Evolutionary conservation across 2,329 filamentous ascomycete species (phyloP), one percentile per base, ranked within the genome.

Genomic region (Colletotrichum costaricense): DNA sequence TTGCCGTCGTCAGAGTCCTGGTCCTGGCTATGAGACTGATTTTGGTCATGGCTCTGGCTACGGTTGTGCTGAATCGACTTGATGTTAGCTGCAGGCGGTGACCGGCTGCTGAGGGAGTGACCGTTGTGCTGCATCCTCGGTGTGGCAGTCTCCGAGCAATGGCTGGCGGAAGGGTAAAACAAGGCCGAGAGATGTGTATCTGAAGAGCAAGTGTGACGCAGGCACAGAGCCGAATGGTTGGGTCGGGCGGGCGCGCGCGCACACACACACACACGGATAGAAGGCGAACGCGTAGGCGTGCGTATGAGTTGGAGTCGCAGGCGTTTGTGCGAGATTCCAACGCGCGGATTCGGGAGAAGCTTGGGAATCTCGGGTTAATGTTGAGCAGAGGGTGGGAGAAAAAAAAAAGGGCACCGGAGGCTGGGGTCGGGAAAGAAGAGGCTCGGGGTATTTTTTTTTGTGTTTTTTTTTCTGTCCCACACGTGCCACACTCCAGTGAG

Each of bases 1-100:
- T 84, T 82, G 69, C 80, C 82, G 49, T 86, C 86, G 78, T 88
- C 88, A 79, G 87, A 90, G 65, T 88, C 86, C 60, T 77, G 80
- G 65, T 86, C 80, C 54, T 68, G 55, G 49, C 65, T 52, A 26
- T 73, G 62, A 19, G 14, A 57, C 56, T 66, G 67, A 49, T 22
- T 57, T 42, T 66, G 67, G 35, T 46, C 62, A 42, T 65, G 63
- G 35, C 19, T 42, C 33, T 55, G 63, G 22, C 12, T 16, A 24
- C 38, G 54, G 38, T 42, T 57, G 16, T 56, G 63, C 58, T 69
- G 59, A 12, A 62, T 49, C 14, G 67, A 70, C 38, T 74, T 73
- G 58, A 49, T 55, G 33, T 72, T 74, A 56, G 72, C 52, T 63
- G 67, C 69, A 54, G 69, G 68, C 26, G 74, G 72, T 72, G 74